A percentile compares a stretch with the other conserved stretches of the same genome.
phyloP scores from a whole-genome alignment of 1,139 yeast species.

The Scheffersomyces quercinus region DNA sequence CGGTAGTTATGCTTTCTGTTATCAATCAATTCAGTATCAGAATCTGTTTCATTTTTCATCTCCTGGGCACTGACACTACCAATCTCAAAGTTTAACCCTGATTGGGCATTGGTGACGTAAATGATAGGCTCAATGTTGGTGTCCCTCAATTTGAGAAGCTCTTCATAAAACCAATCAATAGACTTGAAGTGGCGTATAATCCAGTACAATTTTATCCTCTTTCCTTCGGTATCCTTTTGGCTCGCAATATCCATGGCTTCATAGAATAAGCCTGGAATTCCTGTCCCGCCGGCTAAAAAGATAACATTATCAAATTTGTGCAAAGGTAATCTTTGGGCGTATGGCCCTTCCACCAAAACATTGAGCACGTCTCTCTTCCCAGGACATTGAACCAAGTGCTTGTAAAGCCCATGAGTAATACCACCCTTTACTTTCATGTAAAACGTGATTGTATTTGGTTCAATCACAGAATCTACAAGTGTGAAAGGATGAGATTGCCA shows the following conservation, averaged over 20 bases:
- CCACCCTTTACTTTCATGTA: slow-evolving; percentile 25
- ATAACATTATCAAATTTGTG: slow-evolving; percentile 15
- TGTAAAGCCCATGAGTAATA: slow-evolving; percentile 16
- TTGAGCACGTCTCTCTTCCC: slow-evolving; percentile 15
- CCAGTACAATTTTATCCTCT: slow-evolving; percentile 32
- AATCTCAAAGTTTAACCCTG: slow-evolving; percentile 4
- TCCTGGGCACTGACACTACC: slow-evolving; percentile 12
- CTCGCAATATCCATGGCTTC: slow-evolving; percentile 28
- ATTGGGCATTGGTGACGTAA: slow-evolving; percentile 37
- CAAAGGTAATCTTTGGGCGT: slow-evolving; percentile 22
- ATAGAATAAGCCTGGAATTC: slow-evolving; percentile 54
- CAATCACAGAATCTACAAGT: slow-evolving; percentile 14
- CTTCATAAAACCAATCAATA: slow-evolving; percentile 53
- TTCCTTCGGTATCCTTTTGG: slow-evolving; percentile 6
- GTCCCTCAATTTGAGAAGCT: slow-evolving; percentile 29
- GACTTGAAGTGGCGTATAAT: slow-evolving; percentile 41
- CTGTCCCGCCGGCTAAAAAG: slow-evolving; percentile 64
- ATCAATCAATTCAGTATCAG: not conserved
- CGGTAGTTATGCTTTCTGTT: no score
- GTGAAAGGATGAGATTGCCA: slow-evolving; percentile 26
- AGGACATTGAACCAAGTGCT: slow-evolving; percentile 12
- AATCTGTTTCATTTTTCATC: not conserved
- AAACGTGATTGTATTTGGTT: slow-evolving; percentile 15
- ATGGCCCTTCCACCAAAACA: slow-evolving; percentile 64
- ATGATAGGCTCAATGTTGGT: slow-evolving; percentile 29